Conservation (phyloP, 164 flowering plant species). For the Tinospora cordifolia region DNA sequence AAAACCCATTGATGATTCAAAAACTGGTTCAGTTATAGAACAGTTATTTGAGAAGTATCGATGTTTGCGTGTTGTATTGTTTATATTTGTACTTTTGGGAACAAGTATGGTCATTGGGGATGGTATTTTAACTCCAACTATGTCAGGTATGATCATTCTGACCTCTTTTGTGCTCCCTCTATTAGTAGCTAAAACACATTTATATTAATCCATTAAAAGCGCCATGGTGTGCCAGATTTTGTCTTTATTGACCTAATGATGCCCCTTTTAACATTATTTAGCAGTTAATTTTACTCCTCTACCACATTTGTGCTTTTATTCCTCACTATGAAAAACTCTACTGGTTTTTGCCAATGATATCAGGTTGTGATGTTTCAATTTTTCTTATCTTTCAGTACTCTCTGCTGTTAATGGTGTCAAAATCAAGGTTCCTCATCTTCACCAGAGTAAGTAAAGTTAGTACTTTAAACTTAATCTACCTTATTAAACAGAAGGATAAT, state of each 20-base stretch:
- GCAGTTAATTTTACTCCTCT: not conserved
- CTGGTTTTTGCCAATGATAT: not conserved
- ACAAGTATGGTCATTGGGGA: constrained; percentile 58
- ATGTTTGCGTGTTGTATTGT: constrained; percentile 29
- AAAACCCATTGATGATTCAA: constrained; percentile 24
- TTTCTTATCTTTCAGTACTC: constrained; percentile 29
- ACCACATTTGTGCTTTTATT: not conserved
- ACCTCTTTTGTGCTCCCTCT: not conserved
- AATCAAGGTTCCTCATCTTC: constrained; percentile 28
- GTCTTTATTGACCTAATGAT: not conserved
- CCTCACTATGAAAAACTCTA: too few species aligned
- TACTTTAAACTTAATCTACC: too few species aligned
- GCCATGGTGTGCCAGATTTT: not conserved
- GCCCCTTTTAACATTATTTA: not conserved
- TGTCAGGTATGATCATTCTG: constrained; percentile 36
- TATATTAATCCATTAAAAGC: not conserved
- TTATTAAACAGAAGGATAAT: not conserved
- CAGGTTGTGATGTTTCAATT: not conserved
- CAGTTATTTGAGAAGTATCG: constrained; percentile 38
- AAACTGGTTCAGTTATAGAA: constrained; percentile 25
- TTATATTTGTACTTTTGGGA: constrained; percentile 45
- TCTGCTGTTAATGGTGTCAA: constrained; percentile 46
- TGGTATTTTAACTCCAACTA: constrained; percentile 52
- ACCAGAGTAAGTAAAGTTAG: constrained; percentile 32
- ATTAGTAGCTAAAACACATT: not conserved